phyloP scores from a whole-genome alignment of 768 basidiomycete species.

The Rhizopogon vulgaris region DNA sequence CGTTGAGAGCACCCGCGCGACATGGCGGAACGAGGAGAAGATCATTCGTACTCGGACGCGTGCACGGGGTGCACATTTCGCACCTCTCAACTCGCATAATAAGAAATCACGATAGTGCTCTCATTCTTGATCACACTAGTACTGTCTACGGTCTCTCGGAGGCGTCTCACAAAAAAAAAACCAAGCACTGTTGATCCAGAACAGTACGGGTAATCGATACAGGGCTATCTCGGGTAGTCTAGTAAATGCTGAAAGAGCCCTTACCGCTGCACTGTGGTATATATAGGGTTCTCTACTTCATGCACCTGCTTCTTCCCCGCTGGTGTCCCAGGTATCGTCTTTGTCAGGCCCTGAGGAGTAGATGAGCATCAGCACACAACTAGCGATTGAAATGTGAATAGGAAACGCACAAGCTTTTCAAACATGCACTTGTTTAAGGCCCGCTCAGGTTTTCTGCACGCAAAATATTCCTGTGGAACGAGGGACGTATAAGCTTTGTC shows the following conservation, averaged over 20 bases:
- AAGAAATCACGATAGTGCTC: background rate
- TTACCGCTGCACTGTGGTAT: slow-evolving; percentile 80
- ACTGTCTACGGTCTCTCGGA: background rate
- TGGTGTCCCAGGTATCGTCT: slow-evolving; percentile 87
- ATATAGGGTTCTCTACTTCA: slow-evolving; percentile 82
- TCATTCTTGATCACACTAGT: background rate
- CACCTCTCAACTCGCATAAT: background rate
- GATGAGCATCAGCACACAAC: background rate
- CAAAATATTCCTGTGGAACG: slow-evolving; percentile 67
- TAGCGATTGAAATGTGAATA: background rate
- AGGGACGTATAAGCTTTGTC: background rate
- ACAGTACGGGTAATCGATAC: background rate
- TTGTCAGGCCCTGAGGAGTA: slow-evolving; percentile 73
- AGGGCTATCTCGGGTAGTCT: background rate
- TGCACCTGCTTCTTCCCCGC: slow-evolving; percentile 79
- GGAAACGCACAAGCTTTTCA: slow-evolving; percentile 77
- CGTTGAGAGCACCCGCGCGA: slow-evolving; percentile 21
- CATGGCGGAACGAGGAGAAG: slow-evolving; percentile 22
- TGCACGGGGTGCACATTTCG: background rate
- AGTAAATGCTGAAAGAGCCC: background rate
- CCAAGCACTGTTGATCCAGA: background rate
- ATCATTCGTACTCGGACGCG: slow-evolving; percentile 12
- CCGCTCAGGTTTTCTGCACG: slow-evolving; percentile 85
- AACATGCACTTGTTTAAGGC: slow-evolving; percentile 92
- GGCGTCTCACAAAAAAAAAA: background rate